Conservation (phyloP, 2,329 filamentous ascomycete species). For the Alternaria triticimaculans region DNA sequence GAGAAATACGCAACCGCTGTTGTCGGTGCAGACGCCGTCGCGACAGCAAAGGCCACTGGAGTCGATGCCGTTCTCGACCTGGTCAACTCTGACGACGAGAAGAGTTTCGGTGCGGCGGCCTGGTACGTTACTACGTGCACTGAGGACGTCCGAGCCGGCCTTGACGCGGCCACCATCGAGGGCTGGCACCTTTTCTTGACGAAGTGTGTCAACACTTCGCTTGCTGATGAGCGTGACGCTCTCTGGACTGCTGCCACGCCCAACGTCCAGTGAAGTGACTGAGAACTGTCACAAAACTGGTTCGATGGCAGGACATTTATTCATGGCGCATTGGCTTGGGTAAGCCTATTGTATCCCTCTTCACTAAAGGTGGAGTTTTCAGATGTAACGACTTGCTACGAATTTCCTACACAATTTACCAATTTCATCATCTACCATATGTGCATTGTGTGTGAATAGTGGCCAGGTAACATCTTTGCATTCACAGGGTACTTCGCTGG, state of each 20-base stretch:
- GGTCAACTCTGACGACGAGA: constrained; percentile 54
- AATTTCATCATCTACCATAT: background rate
- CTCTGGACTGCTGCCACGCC: constrained; percentile 58
- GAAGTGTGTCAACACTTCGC: constrained; percentile 60
- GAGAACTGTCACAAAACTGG: constrained; percentile 10
- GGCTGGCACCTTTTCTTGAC: constrained; percentile 63
- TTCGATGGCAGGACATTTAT: background rate
- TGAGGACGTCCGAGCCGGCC: constrained; percentile 49
- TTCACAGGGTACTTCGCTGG: background rate
- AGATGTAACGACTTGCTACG: background rate
- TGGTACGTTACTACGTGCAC: constrained; percentile 67
- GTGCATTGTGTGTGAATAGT: background rate
- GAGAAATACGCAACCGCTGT: constrained; percentile 61
- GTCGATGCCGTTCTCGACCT: constrained; percentile 57
- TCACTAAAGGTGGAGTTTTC: background rate
- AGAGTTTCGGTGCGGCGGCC: constrained; percentile 64
- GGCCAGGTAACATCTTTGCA: background rate
- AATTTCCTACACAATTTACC: background rate
- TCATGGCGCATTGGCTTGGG: background rate
- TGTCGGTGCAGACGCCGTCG: constrained; percentile 41
- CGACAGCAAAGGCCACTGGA: constrained; percentile 36
- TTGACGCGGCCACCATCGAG: constrained; percentile 55
- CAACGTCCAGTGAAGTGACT: constrained; percentile 14
- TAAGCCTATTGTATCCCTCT: background rate
- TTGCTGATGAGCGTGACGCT: constrained; percentile 54